Base-by-base conservation (phyloP, 2,329 filamentous ascomycete genomes). In the Stagonosporopsis cucurbitacearum region DNA sequence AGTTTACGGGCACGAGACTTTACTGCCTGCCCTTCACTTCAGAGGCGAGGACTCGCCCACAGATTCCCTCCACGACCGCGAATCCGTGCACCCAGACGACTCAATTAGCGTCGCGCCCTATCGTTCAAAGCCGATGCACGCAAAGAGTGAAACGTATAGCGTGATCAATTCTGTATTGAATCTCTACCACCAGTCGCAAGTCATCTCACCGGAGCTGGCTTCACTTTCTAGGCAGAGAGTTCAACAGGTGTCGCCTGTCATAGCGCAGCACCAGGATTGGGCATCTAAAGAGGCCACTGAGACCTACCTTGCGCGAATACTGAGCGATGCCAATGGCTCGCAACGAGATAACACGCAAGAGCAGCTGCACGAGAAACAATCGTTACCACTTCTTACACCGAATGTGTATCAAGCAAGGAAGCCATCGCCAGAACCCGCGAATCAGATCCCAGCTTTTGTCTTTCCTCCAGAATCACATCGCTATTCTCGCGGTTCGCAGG, bases 201-300 rank as follows among this genome's bases (percentile, higher is more conserved):
- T 69, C 8, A 73, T 78, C 19, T 75, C 74, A 6, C 71, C 77
- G 11, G 71, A 78, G 57, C 65, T 77, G 30, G 78, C 75, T 22
- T 75, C 71, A 25, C 63, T 72, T 15, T 75, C 76, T 11, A 71
- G 73, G 54, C 65, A 73, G 39, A 76, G 80, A 54, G 71, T 79
- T 4, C 75, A 81, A 35, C 74, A 77, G 6, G 74, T 79, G n/a
- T 81, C 82, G 11, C 82, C 82, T 13, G 79, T 80, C 47, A 69
- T 86, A 49, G 81, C 80, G n/a, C 79, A 80, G 59, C 77, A 82
- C 55, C 79, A 79, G 7, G 78, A 80, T 30, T 85, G 82, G 80
- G 81, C 82, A 47, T 81, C 82, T 1, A 82, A 80, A 52, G 81
- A 81, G 53, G 80, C 82, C 2, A 82, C 81, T 3, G 81, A 83